Percentiles rank a stretch among this genome's conserved stretches.
phyloP scores from a whole-genome alignment of 2,329 filamentous ascomycete species.

The Fusarium setosum region DNA sequence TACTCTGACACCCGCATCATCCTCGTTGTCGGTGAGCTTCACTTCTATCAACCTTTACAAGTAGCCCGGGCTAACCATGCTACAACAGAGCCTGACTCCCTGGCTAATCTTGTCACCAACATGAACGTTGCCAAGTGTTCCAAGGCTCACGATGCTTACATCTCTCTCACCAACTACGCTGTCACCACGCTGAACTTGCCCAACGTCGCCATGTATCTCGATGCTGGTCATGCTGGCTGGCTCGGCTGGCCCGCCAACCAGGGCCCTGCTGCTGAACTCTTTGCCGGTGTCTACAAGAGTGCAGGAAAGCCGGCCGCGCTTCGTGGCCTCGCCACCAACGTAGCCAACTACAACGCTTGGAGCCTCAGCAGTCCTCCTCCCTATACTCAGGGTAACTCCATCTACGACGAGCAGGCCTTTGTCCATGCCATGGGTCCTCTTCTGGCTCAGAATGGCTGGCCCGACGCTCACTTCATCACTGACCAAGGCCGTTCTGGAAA shows the following conservation, averaged over 20 bases:
- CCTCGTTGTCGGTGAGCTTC: slow-evolving; percentile 55
- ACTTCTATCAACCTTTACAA: fast-evolving
- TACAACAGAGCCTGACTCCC: slow-evolving; percentile 63
- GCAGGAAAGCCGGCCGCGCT: slow-evolving; percentile 61
- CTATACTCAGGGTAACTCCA: slow-evolving; percentile 59
- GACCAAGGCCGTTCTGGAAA: slow-evolving; percentile 65
- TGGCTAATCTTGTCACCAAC: slow-evolving; percentile 71
- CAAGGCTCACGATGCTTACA: slow-evolving; percentile 59
- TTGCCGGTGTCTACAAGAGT: slow-evolving; percentile 60
- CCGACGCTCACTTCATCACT: slow-evolving; percentile 59
- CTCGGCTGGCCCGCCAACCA: slow-evolving; percentile 68
- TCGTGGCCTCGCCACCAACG: slow-evolving; percentile 67
- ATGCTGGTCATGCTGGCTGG: slow-evolving; percentile 69
- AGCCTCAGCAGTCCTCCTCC: slow-evolving; percentile 53
- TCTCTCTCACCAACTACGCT: slow-evolving; percentile 62
- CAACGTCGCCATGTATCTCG: slow-evolving; percentile 69
- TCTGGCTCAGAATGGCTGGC: slow-evolving; percentile 60
- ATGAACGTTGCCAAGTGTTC: slow-evolving; percentile 61
- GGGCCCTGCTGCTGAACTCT: slow-evolving; percentile 58
- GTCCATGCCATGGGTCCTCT: slow-evolving; percentile 72
- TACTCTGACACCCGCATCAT: slow-evolving; percentile 58
- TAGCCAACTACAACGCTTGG: slow-evolving; percentile 69
- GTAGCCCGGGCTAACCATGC: not conserved
- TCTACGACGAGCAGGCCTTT: slow-evolving; percentile 68
- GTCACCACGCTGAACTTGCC: slow-evolving; percentile 63